Evolutionary conservation across 2,329 filamentous ascomycete genomes (phyloP).

Genomic region (Fusarium guadeloupense): DNA sequence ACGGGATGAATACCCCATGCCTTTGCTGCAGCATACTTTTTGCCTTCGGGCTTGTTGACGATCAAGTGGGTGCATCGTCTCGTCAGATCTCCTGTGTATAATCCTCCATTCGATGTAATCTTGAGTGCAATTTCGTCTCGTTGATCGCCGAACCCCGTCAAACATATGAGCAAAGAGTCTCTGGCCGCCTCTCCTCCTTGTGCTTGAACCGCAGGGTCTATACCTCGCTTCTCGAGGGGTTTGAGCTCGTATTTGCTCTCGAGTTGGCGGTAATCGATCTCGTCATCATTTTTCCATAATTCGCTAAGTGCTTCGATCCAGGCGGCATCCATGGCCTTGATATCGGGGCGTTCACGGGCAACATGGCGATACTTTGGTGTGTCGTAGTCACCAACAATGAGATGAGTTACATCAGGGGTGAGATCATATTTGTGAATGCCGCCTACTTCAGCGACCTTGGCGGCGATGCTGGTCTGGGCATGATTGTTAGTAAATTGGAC

Average conservation of each 20-base stretch:
- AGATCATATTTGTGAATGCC: constrained; percentile 89
- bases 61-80: constrained; percentile 88
- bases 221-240: constrained; percentile 66
- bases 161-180: constrained; percentile 59
- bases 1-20: constrained; percentile 85
- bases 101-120: constrained; percentile 76
- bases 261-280: constrained; percentile 75
- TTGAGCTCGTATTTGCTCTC: constrained; percentile 73
- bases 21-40: constrained; percentile 90
- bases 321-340: constrained; percentile 80
- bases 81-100: constrained; percentile 88
- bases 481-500: background rate
- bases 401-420: constrained; percentile 94
- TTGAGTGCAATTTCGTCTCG: constrained; percentile 75
- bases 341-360: constrained; percentile 85
- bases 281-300: constrained; percentile 83
- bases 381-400: constrained; percentile 87
- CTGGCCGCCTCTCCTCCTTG: constrained; percentile 43
- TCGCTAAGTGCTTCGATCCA: constrained; percentile 86
- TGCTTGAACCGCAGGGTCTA: constrained; percentile 46
- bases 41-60: constrained; percentile 78
- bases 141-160: constrained; percentile 69
- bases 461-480: constrained; percentile 63
- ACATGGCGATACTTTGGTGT: constrained; percentile 97
- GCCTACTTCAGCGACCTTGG: constrained; percentile 80